Evolutionary conservation across 1,284 basidiomycete genomes (phyloP), one percentile per base, ranked within the genome.

Genomic region (Sanguinoderma infundibulare): DNA sequence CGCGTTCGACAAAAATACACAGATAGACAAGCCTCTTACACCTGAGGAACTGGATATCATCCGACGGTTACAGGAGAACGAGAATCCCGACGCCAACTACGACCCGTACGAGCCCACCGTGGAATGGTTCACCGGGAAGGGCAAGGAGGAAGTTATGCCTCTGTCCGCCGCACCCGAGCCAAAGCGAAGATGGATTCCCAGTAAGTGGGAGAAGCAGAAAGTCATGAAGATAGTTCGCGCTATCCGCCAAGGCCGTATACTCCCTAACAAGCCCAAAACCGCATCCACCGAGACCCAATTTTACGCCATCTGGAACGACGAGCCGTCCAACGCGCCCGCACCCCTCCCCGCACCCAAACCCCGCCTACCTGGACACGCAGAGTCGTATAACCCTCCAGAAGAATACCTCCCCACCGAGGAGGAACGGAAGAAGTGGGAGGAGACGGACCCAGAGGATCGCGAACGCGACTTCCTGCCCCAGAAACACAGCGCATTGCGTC

Each of bases 161-260:
- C 79, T 99, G 20, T 94, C 91, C 32, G 89, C 87, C 40, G 92
- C 93, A 17, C 95, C 96, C 1, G 96, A 99, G 75, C 98, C 98
- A 22, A 99, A 99, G 79, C 86, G 95, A 55, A 87, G 98, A 57
- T 99, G 97, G 87, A 87, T 98, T 6, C 95, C 97, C 14, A 97
- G 94, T 79, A 99, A 98, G 83, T 99, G 98, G 98, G 98, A 99
- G 80, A 98, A 98, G 79, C 91, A 98, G 84, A 99, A 99, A 87
- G 87, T 99, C 68, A 98, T 99, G 96, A 99, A 99, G 86, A 98
- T 99, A 69, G 97, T 99, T 63, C 95, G 96, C 56, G 97, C 97
- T 15, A 99, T 99, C 71, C 90, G 98, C 24, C 90, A 96, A 79
- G 98, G 98, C 40, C 89, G 95, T 36, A 99, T 99, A 68, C 73